These are phyloP conservation scores for Eruca vesicaria DNA, from an alignment of 441 rosid species.

Conservation along the genomic window DNA sequence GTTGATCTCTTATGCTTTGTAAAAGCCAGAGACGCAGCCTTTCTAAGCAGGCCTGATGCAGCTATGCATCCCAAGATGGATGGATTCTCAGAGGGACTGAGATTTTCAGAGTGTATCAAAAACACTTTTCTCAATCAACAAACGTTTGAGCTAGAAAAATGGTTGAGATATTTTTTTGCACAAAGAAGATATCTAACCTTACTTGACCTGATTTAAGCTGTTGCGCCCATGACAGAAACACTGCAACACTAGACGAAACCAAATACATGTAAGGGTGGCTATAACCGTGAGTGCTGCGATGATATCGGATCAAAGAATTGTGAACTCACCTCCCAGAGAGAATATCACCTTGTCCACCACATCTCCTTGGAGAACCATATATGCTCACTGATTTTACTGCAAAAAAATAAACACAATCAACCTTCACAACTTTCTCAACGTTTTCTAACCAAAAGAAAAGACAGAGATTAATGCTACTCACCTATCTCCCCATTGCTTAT, in stretches of 20 bases:
- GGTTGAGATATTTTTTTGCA: neutral
- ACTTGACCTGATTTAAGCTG: conserved; percentile 38
- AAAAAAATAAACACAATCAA: neutral
- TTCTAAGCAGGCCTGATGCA: conserved; percentile 77
- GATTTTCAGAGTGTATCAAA: neutral
- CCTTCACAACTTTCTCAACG: neutral
- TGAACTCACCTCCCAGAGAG: conserved; percentile 84
- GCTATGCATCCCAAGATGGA: conserved; percentile 81
- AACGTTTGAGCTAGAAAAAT: neutral
- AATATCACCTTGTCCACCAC: conserved; percentile 97
- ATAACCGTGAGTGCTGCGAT: neutral
- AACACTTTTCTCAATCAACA: neutral
- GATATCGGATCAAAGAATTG: neutral
- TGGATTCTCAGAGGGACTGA: conserved; percentile 45
- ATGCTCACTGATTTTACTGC: conserved; percentile 80
- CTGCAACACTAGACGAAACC: conserved; percentile 63
- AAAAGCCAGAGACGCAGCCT: conserved; percentile 81
- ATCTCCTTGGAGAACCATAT: conserved; percentile 86
- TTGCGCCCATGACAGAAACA: conserved; percentile 84
- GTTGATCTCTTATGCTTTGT: conserved; percentile 69
- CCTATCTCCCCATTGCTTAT: conserved; percentile 82
- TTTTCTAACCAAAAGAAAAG: neutral
- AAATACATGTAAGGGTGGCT: conserved; percentile 13
- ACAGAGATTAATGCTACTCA: conserved; percentile 26
- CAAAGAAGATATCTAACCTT: conserved; percentile 39